phyloP scores from a whole-genome alignment of 169 alveolate genomes.

The Blepharisma undulans region DNA sequence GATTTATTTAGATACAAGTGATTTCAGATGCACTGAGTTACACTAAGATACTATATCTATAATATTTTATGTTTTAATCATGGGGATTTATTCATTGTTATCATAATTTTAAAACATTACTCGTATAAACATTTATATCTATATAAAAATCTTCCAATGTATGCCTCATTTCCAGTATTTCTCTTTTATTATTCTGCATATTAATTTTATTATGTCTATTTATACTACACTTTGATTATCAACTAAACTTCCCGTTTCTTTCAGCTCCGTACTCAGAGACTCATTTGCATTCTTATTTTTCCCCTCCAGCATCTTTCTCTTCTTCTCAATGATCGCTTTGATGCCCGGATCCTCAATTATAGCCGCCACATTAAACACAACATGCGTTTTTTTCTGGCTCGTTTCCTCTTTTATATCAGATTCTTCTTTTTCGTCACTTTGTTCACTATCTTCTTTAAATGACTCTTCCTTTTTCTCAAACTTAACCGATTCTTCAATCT shows the following conservation, averaged over 20 bases:
- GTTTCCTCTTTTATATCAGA: neutral
- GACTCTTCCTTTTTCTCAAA: neutral
- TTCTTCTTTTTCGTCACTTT: neutral
- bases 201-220: neutral
- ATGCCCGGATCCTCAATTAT: neutral
- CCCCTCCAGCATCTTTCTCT: neutral
- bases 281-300: neutral
- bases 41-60: neutral
- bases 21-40: neutral
- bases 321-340: neutral
- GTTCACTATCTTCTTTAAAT: neutral
- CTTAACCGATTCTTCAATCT: neutral
- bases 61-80: too few relatives aligned
- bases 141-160: too few relatives aligned
- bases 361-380: neutral
- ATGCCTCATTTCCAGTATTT: too few relatives aligned
- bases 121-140: too few relatives aligned
- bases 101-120: too few relatives aligned
- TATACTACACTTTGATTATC: neutral
- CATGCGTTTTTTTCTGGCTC: neutral
- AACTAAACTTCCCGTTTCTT: neutral
- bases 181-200: neutral
- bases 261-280: neutral
- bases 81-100: too few relatives aligned
- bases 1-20: neutral